Conservation (phyloP, 2,329 filamentous ascomycete species). For the Fusarium albosuccineum region DNA sequence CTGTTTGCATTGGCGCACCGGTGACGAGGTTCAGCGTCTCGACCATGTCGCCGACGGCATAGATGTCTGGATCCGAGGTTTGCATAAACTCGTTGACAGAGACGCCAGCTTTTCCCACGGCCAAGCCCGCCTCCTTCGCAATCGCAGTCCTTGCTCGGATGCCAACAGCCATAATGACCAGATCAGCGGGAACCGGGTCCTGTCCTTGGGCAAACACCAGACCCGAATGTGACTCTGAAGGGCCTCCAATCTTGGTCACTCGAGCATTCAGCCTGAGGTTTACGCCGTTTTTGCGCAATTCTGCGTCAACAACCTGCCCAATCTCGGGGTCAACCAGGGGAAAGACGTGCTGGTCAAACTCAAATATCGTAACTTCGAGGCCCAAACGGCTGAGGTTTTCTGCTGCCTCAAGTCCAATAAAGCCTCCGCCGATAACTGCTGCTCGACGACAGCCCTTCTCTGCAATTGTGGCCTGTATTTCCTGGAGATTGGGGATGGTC, state of each 20-base stretch:
- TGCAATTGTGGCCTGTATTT: constrained; percentile 6
- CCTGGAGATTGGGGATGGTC: constrained; percentile 16
- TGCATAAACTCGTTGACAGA: constrained; percentile 22
- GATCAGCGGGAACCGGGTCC: constrained; percentile 8
- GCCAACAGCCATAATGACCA: constrained; percentile 17
- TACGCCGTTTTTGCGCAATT: constrained; percentile 15
- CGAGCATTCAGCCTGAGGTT: constrained; percentile 7
- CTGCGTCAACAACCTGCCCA: constrained; percentile 8
- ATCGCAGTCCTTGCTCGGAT: constrained; percentile 12
- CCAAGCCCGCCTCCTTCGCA: constrained; percentile 9
- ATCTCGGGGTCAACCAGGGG: constrained; percentile 17
- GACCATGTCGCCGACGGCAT: constrained; percentile 26
- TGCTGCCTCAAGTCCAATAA: constrained; percentile 25
- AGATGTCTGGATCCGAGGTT: constrained; percentile 19
- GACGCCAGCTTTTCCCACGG: constrained; percentile 8
- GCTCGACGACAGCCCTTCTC: constrained; percentile 1
- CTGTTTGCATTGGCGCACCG: background rate
- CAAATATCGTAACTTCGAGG: constrained; percentile 19
- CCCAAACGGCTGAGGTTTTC: constrained; percentile 18
- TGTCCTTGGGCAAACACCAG: constrained; percentile 4
- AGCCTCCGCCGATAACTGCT: constrained; percentile 14
- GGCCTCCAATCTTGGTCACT: background rate
- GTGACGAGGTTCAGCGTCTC: constrained; percentile 14
- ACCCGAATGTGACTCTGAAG: background rate
- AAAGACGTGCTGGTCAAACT: constrained; percentile 18